These are phyloP conservation scores for Lentithecium fluviatile DNA, from an alignment of 495 filamentous ascomycete species.

Conservation along the genomic window DNA sequence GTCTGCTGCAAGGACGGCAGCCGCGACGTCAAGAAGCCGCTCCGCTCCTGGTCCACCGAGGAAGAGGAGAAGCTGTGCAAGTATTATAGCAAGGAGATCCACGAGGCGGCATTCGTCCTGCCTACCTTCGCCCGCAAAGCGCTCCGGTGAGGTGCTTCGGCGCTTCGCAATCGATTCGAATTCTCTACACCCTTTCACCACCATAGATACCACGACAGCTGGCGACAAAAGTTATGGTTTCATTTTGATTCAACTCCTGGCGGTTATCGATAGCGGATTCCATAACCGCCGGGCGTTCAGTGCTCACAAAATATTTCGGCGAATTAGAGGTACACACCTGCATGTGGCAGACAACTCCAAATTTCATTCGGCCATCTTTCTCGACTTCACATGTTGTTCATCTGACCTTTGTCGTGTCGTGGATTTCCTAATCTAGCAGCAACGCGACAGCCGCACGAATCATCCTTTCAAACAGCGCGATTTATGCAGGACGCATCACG, in stretches of 20 bases:
- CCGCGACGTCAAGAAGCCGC: conserved; percentile 77
- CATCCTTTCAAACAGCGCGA: conserved; percentile 19
- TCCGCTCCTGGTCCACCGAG: conserved; percentile 74
- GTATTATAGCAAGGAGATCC: conserved; percentile 96
- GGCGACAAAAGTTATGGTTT: conserved; percentile 20
- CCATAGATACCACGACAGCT: conserved; percentile 19
- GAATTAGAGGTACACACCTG: no score
- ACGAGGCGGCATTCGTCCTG: conserved; percentile 88
- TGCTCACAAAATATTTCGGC: no score
- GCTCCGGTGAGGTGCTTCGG: conserved; percentile 44
- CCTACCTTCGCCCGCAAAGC: conserved; percentile 88
- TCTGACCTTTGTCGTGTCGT: background rate
- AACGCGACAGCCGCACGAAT: conserved; percentile 20
- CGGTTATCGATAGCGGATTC: conserved; percentile 2
- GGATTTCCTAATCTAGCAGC: conserved; percentile 6
- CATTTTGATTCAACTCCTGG: conserved; percentile 8
- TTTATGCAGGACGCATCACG: conserved; percentile 24
- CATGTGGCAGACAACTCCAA: background rate
- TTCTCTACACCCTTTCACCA: conserved; percentile 6
- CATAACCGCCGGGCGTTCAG: background rate
- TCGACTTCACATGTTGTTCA: background rate
- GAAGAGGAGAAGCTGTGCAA: conserved; percentile 88
- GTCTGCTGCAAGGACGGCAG: conserved; percentile 92
- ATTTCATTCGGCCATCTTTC: background rate
- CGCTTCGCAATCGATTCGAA: background rate